Conservation (phyloP, 1,284 basidiomycete species). For the Stygiomarasmius scandens region DNA sequence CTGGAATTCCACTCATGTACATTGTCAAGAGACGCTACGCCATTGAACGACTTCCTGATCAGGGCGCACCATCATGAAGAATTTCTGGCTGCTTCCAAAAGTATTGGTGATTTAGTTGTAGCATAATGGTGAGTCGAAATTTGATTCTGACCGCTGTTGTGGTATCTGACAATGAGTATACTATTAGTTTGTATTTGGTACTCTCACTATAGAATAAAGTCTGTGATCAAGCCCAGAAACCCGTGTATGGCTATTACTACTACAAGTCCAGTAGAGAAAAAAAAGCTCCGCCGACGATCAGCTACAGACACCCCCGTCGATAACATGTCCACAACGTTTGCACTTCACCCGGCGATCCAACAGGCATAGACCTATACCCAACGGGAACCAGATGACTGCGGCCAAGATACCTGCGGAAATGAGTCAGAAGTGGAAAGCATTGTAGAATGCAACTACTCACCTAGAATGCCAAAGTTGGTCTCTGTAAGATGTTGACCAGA, state of each 20-base stretch:
- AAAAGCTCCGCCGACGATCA: not conserved
- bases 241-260: not conserved
- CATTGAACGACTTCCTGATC: slow-evolving; percentile 91
- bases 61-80: slow-evolving; percentile 67
- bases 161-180: not conserved
- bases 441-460: slow-evolving; percentile 38
- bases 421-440: slow-evolving; percentile 8
- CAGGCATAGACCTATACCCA: slow-evolving; percentile 74
- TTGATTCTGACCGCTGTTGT: not conserved
- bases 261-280: not conserved
- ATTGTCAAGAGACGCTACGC: slow-evolving; percentile 90
- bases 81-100: not conserved
- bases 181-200: not conserved
- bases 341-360: slow-evolving; percentile 72
- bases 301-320: slow-evolving; percentile 31
- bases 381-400: slow-evolving; percentile 81
- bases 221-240: not conserved
- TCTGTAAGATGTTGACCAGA: slow-evolving; percentile 64
- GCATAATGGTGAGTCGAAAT: not conserved
- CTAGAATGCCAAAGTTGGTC: slow-evolving; percentile 67
- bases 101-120: not conserved
- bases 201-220: not conserved
- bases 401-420: slow-evolving; percentile 63
- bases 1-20: slow-evolving; percentile 95
- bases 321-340: slow-evolving; percentile 49